Evolutionary conservation across 352 stramenopile species (phyloP).

Genomic region (Blastocystis sp.): DNA sequence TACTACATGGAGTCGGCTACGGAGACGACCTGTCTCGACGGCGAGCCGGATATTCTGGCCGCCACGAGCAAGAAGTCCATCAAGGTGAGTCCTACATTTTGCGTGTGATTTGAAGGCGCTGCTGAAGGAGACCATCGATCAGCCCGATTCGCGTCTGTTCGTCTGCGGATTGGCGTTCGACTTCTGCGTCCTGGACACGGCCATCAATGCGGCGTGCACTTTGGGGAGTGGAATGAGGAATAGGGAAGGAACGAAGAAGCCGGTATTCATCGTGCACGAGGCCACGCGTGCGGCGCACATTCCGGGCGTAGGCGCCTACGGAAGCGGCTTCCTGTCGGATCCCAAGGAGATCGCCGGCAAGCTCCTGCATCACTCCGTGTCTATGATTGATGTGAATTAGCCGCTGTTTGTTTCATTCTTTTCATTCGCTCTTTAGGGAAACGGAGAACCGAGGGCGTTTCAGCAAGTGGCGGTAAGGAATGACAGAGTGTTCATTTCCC

Average conservation of each 20-base stretch:
- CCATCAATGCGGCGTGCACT: slow-evolving; percentile 53
- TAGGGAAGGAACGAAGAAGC: slow-evolving; percentile 29
- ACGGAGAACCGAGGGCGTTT: slow-evolving; percentile 25
- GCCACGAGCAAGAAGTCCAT: slow-evolving; percentile 26
- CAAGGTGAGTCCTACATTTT: not conserved
- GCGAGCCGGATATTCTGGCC: slow-evolving; percentile 65
- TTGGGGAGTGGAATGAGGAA: not conserved
- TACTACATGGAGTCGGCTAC: slow-evolving; percentile 59
- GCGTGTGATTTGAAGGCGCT: not conserved
- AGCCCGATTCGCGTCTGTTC: slow-evolving; percentile 40
- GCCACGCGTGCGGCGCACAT: slow-evolving; percentile 61
- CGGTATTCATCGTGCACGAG: slow-evolving; percentile 34
- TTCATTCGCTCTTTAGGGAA: slow-evolving; percentile 7
- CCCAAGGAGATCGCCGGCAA: slow-evolving; percentile 32
- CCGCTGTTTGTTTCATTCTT: not conserved
- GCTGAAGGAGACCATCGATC: not conserved
- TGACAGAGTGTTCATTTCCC: not conserved
- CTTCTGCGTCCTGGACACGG: slow-evolving; percentile 69
- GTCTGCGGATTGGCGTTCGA: slow-evolving; percentile 69
- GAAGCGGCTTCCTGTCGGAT: slow-evolving; percentile 33
- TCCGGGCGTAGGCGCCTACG: slow-evolving; percentile 32
- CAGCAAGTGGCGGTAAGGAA: not conserved
- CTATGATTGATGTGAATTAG: slow-evolving; percentile 49
- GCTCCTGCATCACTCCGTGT: slow-evolving; percentile 3
- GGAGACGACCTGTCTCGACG: not conserved